Evolutionary conservation across 345 rosid genomes (phyloP).

Genomic region (Melaleuca alternifolia): DNA sequence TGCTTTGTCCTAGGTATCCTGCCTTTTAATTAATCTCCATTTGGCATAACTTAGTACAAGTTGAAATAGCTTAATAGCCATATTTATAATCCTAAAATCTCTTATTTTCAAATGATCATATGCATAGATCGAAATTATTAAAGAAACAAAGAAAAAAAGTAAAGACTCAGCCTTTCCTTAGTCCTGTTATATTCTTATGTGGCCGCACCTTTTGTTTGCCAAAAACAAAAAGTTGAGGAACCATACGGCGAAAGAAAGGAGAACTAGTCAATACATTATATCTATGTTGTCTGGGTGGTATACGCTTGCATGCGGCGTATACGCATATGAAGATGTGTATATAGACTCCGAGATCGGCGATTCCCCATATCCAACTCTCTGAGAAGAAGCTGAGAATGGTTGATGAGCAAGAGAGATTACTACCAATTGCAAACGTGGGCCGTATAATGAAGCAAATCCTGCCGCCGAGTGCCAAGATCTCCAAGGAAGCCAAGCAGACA

Average conservation of each 20-base stretch:
- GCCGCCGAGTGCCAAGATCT: conserved; percentile 71
- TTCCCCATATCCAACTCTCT: neutral
- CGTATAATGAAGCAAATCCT: conserved; percentile 66
- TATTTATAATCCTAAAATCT: neutral
- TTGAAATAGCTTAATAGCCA: neutral
- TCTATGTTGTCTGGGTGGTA: neutral
- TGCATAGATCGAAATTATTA: neutral
- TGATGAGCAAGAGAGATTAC: conserved; percentile 48
- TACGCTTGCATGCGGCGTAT: neutral
- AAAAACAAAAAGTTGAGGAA: neutral
- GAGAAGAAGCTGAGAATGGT: conserved; percentile 15
- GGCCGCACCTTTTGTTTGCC: neutral
- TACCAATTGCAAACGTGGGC: conserved; percentile 77
- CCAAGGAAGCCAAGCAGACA: conserved; percentile 74
- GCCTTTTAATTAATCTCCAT: neutral
- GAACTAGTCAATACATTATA: neutral
- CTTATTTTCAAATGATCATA: neutral
- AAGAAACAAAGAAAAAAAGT: neutral
- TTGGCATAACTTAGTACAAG: neutral
- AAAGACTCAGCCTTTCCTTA: neutral
- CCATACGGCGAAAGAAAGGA: neutral
- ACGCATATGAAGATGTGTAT: neutral
- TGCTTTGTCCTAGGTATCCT: neutral
- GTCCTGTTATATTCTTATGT: neutral
- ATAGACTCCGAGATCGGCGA: neutral